These are phyloP conservation scores for Phaeolepiota aurea DNA, from an alignment of 768 basidiomycete species.

Conservation along the genomic window DNA sequence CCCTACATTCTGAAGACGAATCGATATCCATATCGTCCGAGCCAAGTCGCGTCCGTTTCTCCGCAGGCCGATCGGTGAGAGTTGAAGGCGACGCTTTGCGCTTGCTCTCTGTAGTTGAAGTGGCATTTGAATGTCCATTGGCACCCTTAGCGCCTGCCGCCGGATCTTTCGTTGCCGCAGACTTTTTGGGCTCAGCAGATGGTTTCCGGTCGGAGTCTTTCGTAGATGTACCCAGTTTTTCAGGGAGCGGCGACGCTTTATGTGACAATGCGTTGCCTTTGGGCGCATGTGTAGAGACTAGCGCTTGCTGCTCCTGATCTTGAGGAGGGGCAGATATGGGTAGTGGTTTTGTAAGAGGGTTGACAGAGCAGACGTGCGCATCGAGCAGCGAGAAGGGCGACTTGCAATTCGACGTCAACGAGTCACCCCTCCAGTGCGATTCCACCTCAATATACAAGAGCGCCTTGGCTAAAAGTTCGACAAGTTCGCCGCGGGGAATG, in stretches of 20 bases:
- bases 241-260: background rate
- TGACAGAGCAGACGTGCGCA: conserved; percentile 59
- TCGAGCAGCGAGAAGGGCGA: conserved; percentile 68
- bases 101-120: conserved; percentile 24
- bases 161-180: background rate
- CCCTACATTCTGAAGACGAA: conserved; percentile 20
- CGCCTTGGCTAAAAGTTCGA: conserved; percentile 75
- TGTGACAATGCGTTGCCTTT: background rate
- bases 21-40: conserved; percentile 42
- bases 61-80: conserved; percentile 37
- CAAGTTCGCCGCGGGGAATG: conserved; percentile 73
- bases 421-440: conserved; percentile 67
- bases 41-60: conserved; percentile 56
- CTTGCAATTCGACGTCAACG: conserved; percentile 57
- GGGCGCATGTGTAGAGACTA: background rate
- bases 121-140: conserved; percentile 2
- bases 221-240: conserved; percentile 1
- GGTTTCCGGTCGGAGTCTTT: conserved; percentile 7
- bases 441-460: conserved; percentile 79
- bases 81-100: conserved; percentile 46
- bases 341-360: conserved; percentile 22
- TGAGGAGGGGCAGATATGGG: conserved; percentile 6
- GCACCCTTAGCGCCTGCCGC: background rate
- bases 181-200: background rate
- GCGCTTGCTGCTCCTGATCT: conserved; percentile 2